Evolutionary conservation across 2,329 filamentous ascomycete species (phyloP), one percentile per base, ranked within the genome.

Genomic region (Colletotrichum tropicale): DNA sequence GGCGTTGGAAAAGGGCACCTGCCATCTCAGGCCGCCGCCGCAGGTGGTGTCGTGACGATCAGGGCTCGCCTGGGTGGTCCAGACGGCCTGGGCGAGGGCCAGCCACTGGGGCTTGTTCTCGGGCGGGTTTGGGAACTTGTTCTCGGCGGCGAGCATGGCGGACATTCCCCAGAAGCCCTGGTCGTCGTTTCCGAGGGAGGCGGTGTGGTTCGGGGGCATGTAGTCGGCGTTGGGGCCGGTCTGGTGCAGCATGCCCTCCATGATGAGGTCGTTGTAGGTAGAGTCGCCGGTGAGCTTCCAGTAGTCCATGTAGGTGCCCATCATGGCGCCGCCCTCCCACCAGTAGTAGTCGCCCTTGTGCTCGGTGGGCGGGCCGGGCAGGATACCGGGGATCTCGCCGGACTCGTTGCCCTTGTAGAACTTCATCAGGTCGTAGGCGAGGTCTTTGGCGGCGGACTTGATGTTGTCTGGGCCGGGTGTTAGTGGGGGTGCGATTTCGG

Each of bases 281-380:
- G 85, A 81, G 82, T 94, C 93, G 71, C 91, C 92, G 0, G 93
- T 94, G 71, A 90, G 88, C 77, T 92, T 90, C 90, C 92, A 93
- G 82, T 95, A 95, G 83, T 94, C 92, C 58, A 95, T 87, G 79
- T 94, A 85, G 1, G 92, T 90, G 77, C 92, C 91, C 88, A 93
- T 94, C 85, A 95, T 87, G 16, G 92, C 91, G 68, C 92, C 91
- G 7, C 91, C 91, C 81, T 95, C 91, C 93, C 93, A 95, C 93
- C 93, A 95, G 87, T 94, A 94, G 82, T 93, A 93, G 76, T 89
- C 87, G 77, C 90, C 90, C 78, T 84, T 78, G 80, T 81, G 77
- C 36, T 81, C 80, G 2, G 82, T 81, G 78, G 90, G 90, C 70
- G 90, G 90, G 0, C 90, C 90, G 2, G 90, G 90, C 13, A 92